Evolutionary conservation across 768 basidiomycete species (phyloP), one percentile per base, ranked within the genome.

Genomic region (Mycena sanguinolenta): DNA sequence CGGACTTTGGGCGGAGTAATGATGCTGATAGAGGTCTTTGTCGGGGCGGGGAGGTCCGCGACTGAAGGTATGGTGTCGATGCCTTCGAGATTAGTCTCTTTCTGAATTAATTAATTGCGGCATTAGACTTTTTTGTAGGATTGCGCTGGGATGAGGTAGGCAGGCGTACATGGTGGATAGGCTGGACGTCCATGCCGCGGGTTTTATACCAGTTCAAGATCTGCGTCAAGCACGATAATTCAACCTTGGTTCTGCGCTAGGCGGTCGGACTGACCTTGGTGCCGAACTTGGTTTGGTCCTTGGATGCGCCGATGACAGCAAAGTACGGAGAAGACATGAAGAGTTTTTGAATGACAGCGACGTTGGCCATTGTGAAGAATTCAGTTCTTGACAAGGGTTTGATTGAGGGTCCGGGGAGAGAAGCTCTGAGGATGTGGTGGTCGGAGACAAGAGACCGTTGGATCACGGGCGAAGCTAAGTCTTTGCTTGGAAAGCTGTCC

Each of bases 251-350:
- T 28, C 10, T 21, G 21, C n/a, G 44, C 25, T 36, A n/a, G 55
- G 16, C 21, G 16, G 38, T 12, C 13, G 9, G 34, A 32, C 32
- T 36, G 65, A 85, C 94, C 85, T 89, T 93, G 63, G 92, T 94
- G 34, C 95, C 95, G 77, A 84, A 94, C 82, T 95, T 96, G 65
- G 83, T 83, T 75, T 88, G 85, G 79, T 95, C 91, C 71, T 90
- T 95, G 52, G 93, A 95, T 5, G 94, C 94, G 27, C 95, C 95
- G 17, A 94, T 89, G 30, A 96, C 94, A 36, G 94, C 95, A 65
- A 86, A 96, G 69, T 83, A 77, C 8, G 91, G 84, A 16, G 89
- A 87, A 10, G 87, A 82, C 49, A 95, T 77, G 80, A 95, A 95
- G 73, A 85, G 82, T 66, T 87, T 87, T 67, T 90, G 84, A 50